These are phyloP conservation scores for Suillus occidentalis DNA, from an alignment of 768 basidiomycete genomes.

Conservation along the genomic window DNA sequence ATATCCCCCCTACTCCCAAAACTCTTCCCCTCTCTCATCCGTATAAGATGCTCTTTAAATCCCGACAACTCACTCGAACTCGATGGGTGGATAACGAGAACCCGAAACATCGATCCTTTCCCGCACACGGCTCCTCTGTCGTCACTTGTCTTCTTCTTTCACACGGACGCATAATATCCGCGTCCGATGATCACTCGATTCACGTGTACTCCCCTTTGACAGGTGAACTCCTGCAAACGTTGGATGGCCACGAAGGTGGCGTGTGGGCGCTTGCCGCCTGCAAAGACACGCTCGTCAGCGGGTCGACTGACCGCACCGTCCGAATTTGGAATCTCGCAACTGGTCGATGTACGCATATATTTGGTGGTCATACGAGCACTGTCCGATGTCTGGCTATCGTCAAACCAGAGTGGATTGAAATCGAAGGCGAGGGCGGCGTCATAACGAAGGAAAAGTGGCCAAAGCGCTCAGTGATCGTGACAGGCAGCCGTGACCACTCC, in stretches of 20 bases:
- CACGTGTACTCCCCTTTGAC: conserved; percentile 90
- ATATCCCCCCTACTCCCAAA: conserved; percentile 37
- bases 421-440: conserved; percentile 61
- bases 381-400: conserved; percentile 96
- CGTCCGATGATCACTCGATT: conserved; percentile 96
- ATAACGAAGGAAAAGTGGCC: conserved; percentile 72
- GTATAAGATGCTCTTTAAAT: conserved; percentile 92
- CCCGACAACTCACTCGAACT: conserved; percentile 75
- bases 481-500: conserved; percentile 68
- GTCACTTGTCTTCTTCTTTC: conserved; percentile 97
- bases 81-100: conserved; percentile 76
- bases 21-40: conserved; percentile 78
- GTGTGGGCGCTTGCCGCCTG: conserved; percentile 95
- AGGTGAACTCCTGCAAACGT: conserved; percentile 68
- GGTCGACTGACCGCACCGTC: conserved; percentile 91
- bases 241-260: conserved; percentile 92
- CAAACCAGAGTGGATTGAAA: conserved; percentile 84
- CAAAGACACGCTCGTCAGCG: conserved; percentile 86
- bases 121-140: conserved; percentile 85
- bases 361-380: conserved; percentile 95
- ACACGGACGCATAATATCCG: conserved; percentile 91
- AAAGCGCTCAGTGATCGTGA: conserved; percentile 69
- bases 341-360: conserved; percentile 86
- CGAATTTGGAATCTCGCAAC: conserved; percentile 85
- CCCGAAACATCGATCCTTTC: conserved; percentile 78